A percentile compares a stretch with the other conserved stretches of the same genome.
phyloP scores from a whole-genome alignment of 177 flowering plant genomes.

The Vitis hybrid region DNA sequence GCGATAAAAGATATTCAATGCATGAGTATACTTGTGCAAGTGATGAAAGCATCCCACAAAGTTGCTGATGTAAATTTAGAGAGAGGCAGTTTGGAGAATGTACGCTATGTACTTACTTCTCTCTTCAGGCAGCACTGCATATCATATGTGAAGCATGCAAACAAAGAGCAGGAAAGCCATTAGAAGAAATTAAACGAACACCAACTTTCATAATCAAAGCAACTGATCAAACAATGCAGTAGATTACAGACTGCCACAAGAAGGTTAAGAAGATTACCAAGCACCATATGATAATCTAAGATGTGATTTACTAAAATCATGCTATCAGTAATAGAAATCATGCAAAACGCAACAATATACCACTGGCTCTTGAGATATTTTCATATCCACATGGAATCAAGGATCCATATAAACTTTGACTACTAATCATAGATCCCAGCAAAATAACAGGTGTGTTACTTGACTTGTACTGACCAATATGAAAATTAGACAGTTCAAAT shows the following conservation, averaged over 20 bases:
- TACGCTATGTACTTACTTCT: conserved; percentile 61
- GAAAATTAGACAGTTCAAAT: too few species aligned
- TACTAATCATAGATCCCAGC: too few species aligned
- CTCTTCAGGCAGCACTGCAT: conserved; percentile 86
- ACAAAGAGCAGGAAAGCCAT: conserved; percentile 8
- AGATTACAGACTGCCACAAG: background rate
- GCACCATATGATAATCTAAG: too few species aligned
- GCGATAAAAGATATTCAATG: too few species aligned
- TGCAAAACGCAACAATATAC: too few species aligned
- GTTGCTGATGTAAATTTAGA: background rate
- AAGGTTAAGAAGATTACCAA: background rate
- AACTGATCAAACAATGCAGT: background rate
- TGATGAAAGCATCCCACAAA: background rate
- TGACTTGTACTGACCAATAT: too few species aligned
- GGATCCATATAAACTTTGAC: too few species aligned
- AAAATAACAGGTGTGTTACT: too few species aligned
- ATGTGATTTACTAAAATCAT: too few species aligned
- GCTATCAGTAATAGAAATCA: too few species aligned
- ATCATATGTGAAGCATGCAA: conserved; percentile 35
- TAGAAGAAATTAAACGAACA: background rate
- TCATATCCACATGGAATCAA: too few species aligned
- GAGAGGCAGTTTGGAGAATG: background rate
- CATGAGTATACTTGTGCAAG: background rate
- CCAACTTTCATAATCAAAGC: background rate
- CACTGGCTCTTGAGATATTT: too few species aligned